Evolutionary conservation across 1,284 basidiomycete genomes (phyloP).

Genomic region (Ustanciosporium gigantosporum): DNA sequence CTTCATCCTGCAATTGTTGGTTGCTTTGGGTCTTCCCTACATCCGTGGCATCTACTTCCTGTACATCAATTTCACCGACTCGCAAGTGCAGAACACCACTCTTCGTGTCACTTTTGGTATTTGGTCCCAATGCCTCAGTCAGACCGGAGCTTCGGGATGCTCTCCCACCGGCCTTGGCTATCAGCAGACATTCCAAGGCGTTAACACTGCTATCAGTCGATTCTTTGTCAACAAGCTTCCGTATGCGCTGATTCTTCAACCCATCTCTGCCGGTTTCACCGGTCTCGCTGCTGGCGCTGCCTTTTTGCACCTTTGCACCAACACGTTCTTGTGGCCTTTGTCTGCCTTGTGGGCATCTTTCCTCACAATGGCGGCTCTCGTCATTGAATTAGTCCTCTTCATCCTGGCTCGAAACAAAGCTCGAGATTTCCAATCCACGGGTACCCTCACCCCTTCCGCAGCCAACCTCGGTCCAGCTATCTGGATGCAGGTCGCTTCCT

Average conservation of each 20-base stretch:
- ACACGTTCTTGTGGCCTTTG: conserved; percentile 49
- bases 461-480: conserved; percentile 40
- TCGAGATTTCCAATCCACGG: conserved; percentile 11
- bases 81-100: background rate
- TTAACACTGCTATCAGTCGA: conserved; percentile 12
- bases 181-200: conserved; percentile 18
- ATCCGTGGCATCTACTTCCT: conserved; percentile 51
- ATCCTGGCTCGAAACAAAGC: conserved; percentile 35
- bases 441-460: conserved; percentile 2
- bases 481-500: conserved; percentile 52
- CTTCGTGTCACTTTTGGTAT: conserved; percentile 32
- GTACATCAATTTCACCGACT: conserved; percentile 22
- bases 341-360: conserved; percentile 41
- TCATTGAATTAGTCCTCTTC: conserved; percentile 49
- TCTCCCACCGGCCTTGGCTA: conserved; percentile 37
- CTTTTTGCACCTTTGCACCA: conserved; percentile 45
- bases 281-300: conserved; percentile 45
- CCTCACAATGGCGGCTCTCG: conserved; percentile 40
- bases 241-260: conserved; percentile 48
- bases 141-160: conserved; percentile 8
- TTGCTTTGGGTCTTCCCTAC: conserved; percentile 44
- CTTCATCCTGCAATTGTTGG: conserved; percentile 49
- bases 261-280: conserved; percentile 50
- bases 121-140: conserved; percentile 41
- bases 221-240: conserved; percentile 44